phyloP scores from a whole-genome alignment of 305 asterid species.

The Striga hermonthica region DNA sequence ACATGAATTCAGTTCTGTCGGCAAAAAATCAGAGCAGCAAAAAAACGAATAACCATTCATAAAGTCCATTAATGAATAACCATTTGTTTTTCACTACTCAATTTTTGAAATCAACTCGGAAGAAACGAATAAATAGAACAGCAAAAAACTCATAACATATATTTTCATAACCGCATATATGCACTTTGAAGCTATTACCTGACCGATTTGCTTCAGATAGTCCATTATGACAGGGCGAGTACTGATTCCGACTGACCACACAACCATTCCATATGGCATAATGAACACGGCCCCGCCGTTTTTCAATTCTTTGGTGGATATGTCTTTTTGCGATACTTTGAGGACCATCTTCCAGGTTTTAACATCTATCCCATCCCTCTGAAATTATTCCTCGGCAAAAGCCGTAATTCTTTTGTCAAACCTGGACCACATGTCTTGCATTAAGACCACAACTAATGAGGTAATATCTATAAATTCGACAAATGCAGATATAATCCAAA shows the following conservation, averaged over 20 bases:
- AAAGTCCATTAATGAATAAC: slow-evolving; percentile 10
- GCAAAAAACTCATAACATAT: slow-evolving; percentile 7
- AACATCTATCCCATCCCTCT: slow-evolving; percentile 81
- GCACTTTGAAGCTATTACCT: slow-evolving; percentile 48
- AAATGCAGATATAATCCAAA: not conserved
- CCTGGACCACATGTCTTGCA: slow-evolving; percentile 56
- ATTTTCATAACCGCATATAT: slow-evolving; percentile 17
- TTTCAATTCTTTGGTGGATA: slow-evolving; percentile 72
- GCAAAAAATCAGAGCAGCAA: too few species aligned
- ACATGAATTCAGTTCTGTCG: slow-evolving; percentile 80
- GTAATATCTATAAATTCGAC: not conserved
- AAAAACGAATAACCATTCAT: too few species aligned
- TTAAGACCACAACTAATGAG: slow-evolving; percentile 28
- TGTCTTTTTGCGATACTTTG: slow-evolving; percentile 73
- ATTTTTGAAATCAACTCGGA: slow-evolving; percentile 25
- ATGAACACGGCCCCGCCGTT: slow-evolving; percentile 61
- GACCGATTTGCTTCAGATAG: slow-evolving; percentile 90
- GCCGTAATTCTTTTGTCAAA: slow-evolving; percentile 95
- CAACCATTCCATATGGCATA: slow-evolving; percentile 92
- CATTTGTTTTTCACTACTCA: slow-evolving; percentile 12
- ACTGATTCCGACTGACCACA: slow-evolving; percentile 98
- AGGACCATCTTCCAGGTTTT: slow-evolving; percentile 96
- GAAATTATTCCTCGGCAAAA: slow-evolving; percentile 88
- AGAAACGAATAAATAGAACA: too few species aligned
- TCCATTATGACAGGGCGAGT: slow-evolving; percentile 85